phyloP scores from a whole-genome alignment of 208 protist species.

The Blechomonas ayalai region DNA sequence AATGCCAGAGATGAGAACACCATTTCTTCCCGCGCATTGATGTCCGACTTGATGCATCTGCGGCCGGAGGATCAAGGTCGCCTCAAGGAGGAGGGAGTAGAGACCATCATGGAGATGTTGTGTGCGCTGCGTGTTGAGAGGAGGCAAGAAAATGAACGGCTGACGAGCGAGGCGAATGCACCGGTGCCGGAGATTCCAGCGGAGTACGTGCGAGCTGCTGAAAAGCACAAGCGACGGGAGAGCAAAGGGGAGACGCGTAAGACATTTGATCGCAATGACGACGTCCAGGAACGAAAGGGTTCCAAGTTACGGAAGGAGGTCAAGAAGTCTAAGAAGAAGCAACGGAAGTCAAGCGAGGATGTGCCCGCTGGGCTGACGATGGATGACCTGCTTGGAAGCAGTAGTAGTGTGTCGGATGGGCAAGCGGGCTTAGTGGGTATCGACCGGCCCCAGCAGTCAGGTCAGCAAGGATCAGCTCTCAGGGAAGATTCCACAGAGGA shows the following conservation, averaged over 20 bases:
- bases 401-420: no score
- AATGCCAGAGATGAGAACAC: constrained; percentile 67
- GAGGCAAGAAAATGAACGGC: constrained; percentile 31
- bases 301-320: not conserved
- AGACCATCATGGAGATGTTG: constrained; percentile 91
- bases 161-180: constrained; percentile 22
- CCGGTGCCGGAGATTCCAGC: constrained; percentile 43
- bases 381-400: constrained; percentile 41
- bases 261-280: not conserved
- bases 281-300: not conserved
- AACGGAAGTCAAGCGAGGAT: not conserved
- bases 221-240: constrained; percentile 1
- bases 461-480: no score
- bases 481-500: no score
- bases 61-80: constrained; percentile 23
- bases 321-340: not conserved
- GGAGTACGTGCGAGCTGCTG: constrained; percentile 13
- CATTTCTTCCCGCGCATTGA: constrained; percentile 79
- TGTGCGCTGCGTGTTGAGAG: constrained; percentile 73
- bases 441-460: not conserved
- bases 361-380: constrained; percentile 12
- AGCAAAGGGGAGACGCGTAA: not conserved
- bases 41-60: constrained; percentile 84
- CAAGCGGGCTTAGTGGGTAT: no score
- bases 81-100: constrained; percentile 65